Percentiles rank a stretch among this genome's conserved stretches.
Conservation (phyloP, 495 filamentous ascomycete species). For the Penicillium diatomitis region DNA sequence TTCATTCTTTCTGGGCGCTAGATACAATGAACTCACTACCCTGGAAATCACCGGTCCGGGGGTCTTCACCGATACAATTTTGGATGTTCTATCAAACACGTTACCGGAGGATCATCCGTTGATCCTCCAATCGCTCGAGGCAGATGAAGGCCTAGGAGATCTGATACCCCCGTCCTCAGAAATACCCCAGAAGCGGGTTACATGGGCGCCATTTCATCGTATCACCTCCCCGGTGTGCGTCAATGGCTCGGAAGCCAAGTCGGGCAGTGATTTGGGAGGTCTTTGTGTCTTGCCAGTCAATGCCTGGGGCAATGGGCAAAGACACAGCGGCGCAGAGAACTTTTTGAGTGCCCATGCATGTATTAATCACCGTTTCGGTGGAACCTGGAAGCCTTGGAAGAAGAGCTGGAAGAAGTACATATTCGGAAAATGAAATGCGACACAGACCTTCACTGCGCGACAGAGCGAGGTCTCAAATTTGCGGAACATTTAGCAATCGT, state of each 20-base stretch:
- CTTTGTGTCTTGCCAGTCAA: constrained; percentile 33
- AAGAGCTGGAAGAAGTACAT: constrained; percentile 29
- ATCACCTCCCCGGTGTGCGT: constrained; percentile 26
- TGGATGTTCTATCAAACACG: constrained; percentile 28
- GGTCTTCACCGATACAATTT: constrained; percentile 33
- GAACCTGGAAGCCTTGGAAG: constrained; percentile 37
- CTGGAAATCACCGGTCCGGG: constrained; percentile 31
- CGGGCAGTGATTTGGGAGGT: constrained; percentile 22
- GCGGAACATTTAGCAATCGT: neutral
- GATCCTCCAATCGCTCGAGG: constrained; percentile 16
- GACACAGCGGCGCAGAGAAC: constrained; percentile 28
- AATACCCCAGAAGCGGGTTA: constrained; percentile 18
- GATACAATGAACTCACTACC: constrained; percentile 22
- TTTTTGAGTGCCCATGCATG: constrained; percentile 27
- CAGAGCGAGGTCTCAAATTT: neutral
- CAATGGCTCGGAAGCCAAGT: constrained; percentile 13
- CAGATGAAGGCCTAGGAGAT: constrained; percentile 21
- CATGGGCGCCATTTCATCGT: constrained; percentile 35
- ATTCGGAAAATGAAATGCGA: constrained; percentile 7
- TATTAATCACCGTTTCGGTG: constrained; percentile 32
- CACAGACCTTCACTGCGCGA: no score
- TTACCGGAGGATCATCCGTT: constrained; percentile 23
- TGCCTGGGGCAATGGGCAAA: constrained; percentile 38
- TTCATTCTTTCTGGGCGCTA: constrained; percentile 6
- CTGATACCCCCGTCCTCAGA: constrained; percentile 7